Evolutionary conservation across 148 eudicot genomes (phyloP), one percentile per base, ranked within the genome.

Genomic region (Spergularia marina): DNA sequence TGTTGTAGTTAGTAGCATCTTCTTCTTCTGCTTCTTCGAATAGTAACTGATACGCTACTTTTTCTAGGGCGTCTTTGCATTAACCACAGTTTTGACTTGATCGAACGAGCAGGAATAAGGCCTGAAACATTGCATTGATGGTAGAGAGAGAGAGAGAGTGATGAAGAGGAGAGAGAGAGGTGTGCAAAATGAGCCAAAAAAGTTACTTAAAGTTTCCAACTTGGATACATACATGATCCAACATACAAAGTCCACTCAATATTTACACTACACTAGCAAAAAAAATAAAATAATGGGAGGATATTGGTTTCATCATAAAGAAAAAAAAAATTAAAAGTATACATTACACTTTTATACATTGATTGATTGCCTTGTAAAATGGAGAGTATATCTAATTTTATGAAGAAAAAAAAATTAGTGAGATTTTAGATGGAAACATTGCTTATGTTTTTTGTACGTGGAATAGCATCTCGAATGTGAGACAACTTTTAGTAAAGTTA

Each of bases 71-170:
- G 11, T 64, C 16, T 65, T 67, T 17, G 68, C 77, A 78, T 63
- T 80, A 74, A 70, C 47, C 73, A 54, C 47, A 55, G 7, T 15
- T 47, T 70, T 75, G 75, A 74, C 12, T 74, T 68, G 71, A 79
- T 59, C 44, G 74, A 44, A 80, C 57, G 53, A 75, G 71, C 55
- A 18, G 39, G 70, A 69, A 49, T 17, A 47, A 49, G 60, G 47
- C 56, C 61, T 68, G 78, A 60, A 69, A 79, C 69, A 59, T n/a
- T 40, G 78, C 82, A 80, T 70, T 80, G 67, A 80, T 67, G 62
- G 17, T 73, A 75, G 71, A 76, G 83, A 80, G 76, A 78, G 76
- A 78, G 51, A 39, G 34, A 53, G 18, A 15, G 5, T 7, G 15
- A 3, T 23, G 53, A 21, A 18, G 70, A 21, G 8, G 55, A 12